Evolutionary conservation across 2,329 filamentous ascomycete genomes (phyloP), one percentile per base, ranked within the genome.

Genomic region (Trematosphaeria pertusa): DNA sequence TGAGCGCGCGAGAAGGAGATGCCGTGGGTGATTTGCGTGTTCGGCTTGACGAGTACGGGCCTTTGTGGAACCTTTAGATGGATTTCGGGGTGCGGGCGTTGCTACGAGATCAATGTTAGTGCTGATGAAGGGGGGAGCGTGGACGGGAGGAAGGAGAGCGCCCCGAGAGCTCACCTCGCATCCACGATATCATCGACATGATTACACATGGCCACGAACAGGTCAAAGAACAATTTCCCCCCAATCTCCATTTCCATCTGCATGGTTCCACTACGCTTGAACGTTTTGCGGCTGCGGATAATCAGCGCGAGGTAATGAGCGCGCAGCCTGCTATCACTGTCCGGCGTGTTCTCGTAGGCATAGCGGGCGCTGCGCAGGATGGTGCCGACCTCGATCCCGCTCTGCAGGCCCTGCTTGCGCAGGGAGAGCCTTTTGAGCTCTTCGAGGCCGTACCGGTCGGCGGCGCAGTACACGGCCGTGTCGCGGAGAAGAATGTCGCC

Each of bases 231-330:
- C 78, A 97, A 82, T 82, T 92, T 92, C 77, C 82, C 91, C 73
- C 92, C 91, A 75, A 86, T 86, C 81, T 96, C 90, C 92, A 97
- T 97, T 81, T 97, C 92, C 79, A 89, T 87, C 83, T 97, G 92
- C 91, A 97, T 96, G 75, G 92, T 97, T 77, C 92, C 92, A 80
- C 91, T 96, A 77, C 89, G 87, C 87, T 96, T 97, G 77, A 97
- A 97, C 69, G 91, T 96, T 81, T 91, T 91, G 75, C 93, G 90
- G 82, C 89, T 93, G 80, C 92, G 88, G 81, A 97, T 96, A 76
- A 97, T 96, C 76, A 97, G 85, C 73, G 92, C 91, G 74, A 97
- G 87, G 81, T 96, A 97, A 80, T 96, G 91, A 80, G 92, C 92
- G 79, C 92, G 91, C 75, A 97, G 86, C 68, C 87, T 85, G 70